phyloP scores from a whole-genome alignment of 139 green algal species.

The Auxenochlorella protothecoides region DNA sequence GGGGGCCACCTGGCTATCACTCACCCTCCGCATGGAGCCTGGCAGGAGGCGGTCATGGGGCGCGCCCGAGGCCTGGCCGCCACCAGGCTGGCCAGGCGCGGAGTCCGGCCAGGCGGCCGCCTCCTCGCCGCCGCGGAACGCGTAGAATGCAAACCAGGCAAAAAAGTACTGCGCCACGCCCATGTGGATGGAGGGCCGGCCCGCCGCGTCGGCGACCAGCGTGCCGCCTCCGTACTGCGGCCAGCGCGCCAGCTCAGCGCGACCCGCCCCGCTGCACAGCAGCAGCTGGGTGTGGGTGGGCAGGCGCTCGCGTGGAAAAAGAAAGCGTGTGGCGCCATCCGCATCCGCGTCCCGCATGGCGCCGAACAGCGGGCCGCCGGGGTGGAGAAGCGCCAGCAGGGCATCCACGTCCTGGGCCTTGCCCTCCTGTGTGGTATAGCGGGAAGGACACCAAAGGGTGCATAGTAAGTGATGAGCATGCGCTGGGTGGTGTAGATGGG shows the following conservation, averaged over 20 bases:
- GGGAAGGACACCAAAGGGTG: too few species aligned
- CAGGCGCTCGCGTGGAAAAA: slow-evolving; percentile 64
- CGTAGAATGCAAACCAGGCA: slow-evolving; percentile 74
- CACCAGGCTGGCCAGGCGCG: too few species aligned
- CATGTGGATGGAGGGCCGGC: slow-evolving; percentile 37
- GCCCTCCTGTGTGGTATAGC: slow-evolving; percentile 19
- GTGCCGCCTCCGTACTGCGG: slow-evolving; percentile 56
- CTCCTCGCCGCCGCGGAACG: slow-evolving; percentile 42
- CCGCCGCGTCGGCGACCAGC: slow-evolving; percentile 1
- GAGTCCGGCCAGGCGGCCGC: neutral
- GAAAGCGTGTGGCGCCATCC: slow-evolving; percentile 59
- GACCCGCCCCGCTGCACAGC: slow-evolving; percentile 31
- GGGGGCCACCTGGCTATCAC: too few species aligned
- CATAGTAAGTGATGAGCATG: too few species aligned
- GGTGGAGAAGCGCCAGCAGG: slow-evolving; percentile 49
- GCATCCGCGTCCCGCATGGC: slow-evolving; percentile 58
- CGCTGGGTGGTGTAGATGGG: too few species aligned
- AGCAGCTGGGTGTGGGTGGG: slow-evolving; percentile 69
- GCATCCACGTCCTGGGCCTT: slow-evolving; percentile 44
- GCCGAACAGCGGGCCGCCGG: slow-evolving; percentile 47
- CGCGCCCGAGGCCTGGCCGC: too few species aligned
- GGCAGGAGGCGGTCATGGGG: neutral
- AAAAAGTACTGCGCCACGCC: slow-evolving; percentile 64
- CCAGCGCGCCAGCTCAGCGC: slow-evolving; percentile 45
- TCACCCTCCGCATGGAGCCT: slow-evolving; percentile 20